A percentile compares a stretch with the other conserved stretches of the same genome.
Evolutionary conservation across 257 asterid species (phyloP).

Genomic region (Plantago elongata): DNA sequence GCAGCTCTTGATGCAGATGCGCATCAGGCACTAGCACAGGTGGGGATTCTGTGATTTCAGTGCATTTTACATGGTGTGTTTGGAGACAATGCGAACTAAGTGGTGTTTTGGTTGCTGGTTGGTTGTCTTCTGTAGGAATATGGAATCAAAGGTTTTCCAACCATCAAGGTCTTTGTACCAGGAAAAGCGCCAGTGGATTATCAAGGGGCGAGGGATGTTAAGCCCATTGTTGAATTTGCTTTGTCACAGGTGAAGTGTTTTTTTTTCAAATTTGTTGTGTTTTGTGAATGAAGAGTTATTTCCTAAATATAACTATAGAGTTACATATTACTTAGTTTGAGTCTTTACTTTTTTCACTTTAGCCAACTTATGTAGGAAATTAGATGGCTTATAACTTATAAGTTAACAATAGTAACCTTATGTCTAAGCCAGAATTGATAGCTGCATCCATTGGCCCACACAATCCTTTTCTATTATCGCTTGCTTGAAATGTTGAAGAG

Average conservation of each 20-base stretch:
- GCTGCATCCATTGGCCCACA: no score
- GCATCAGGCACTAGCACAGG: constrained; percentile 90
- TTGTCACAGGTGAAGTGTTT: constrained; percentile 51
- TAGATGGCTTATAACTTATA: no score
- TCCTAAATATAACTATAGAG: no score
- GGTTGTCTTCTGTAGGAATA: constrained; percentile 52
- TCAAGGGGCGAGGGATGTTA: constrained; percentile 89
- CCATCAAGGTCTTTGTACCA: constrained; percentile 87
- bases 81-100: neutral
- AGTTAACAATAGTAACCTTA: no score
- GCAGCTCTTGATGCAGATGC: constrained; percentile 99
- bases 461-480: no score
- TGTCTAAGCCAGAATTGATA: no score
- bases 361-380: no score
- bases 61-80: neutral
- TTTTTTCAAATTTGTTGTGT: neutral
- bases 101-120: neutral
- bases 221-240: constrained; percentile 72
- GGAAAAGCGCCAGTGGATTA: constrained; percentile 85
- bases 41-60: constrained; percentile 28
- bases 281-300: neutral
- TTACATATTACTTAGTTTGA: no score
- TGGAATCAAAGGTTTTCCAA: constrained; percentile 89
- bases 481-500: no score
- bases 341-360: no score